phyloP scores from a whole-genome alignment of 2,329 filamentous ascomycete genomes.

The Colletotrichum simmondsii region DNA sequence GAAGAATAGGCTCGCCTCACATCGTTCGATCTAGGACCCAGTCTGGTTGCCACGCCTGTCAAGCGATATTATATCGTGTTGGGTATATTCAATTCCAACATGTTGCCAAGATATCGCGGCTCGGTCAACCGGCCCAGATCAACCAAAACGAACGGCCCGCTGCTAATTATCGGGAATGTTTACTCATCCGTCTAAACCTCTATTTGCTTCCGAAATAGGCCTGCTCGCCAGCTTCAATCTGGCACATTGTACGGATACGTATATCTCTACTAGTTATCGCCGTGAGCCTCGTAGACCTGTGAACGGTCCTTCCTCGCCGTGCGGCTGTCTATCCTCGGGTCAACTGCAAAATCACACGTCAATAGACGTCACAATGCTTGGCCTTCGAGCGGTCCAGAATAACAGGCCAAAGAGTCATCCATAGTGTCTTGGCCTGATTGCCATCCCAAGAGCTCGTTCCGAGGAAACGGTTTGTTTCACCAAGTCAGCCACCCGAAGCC shows the following conservation, averaged over 20 bases:
- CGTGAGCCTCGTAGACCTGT: background rate
- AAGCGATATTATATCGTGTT: conserved; percentile 24
- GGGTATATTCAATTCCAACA: conserved; percentile 1
- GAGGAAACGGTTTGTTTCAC: conserved; percentile 24
- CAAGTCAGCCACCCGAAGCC: conserved; percentile 4
- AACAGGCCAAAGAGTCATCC: background rate
- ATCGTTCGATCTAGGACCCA: conserved; percentile 18
- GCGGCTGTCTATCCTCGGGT: background rate
- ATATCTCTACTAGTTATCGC: background rate
- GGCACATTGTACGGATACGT: background rate
- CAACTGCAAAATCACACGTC: background rate
- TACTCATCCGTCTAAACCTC: background rate
- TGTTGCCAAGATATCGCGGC: background rate
- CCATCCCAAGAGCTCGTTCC: background rate
- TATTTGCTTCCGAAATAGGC: background rate
- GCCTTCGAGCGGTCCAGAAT: conserved; percentile 1
- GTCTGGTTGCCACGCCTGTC: conserved; percentile 1
- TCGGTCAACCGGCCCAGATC: background rate
- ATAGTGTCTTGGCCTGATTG: background rate
- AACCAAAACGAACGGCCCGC: background rate
- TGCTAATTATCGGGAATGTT: background rate
- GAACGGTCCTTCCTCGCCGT: background rate
- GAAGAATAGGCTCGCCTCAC: conserved; percentile 10
- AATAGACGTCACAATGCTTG: conserved; percentile 9
- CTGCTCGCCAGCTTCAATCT: background rate